Conservation (phyloP, 2,329 filamentous ascomycete genomes). For the Lanzia echinophila region DNA sequence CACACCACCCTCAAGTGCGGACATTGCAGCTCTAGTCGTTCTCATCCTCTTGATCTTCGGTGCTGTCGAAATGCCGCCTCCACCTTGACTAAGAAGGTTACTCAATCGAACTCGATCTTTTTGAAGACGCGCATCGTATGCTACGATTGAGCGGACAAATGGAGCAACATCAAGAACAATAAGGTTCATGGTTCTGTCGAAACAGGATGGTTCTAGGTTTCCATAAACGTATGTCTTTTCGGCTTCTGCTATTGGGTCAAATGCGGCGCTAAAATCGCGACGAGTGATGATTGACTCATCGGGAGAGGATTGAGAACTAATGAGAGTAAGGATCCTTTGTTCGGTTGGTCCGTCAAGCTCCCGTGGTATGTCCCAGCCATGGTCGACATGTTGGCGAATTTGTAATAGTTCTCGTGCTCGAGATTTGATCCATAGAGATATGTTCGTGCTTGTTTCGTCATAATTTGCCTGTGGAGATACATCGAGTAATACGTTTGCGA, state of each 20-base stretch:
- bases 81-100: constrained; percentile 55
- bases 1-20: constrained; percentile 68
- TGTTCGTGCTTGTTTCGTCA: constrained; percentile 15
- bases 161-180: constrained; percentile 77
- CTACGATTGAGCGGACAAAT: constrained; percentile 79
- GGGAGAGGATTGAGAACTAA: constrained; percentile 13
- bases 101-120: constrained; percentile 57
- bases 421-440: constrained; percentile 27
- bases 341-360: constrained; percentile 22
- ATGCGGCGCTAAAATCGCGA: constrained; percentile 50
- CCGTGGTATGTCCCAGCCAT: constrained; percentile 18
- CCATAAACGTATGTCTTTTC: constrained; percentile 37
- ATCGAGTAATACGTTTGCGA: constrained; percentile 47
- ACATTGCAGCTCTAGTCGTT: constrained; percentile 67
- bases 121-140: constrained; percentile 66
- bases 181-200: constrained; percentile 62
- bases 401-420: constrained; percentile 24
- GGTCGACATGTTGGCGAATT: constrained; percentile 20
- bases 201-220: constrained; percentile 61
- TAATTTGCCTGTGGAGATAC: constrained; percentile 33
- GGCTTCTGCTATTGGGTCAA: constrained; percentile 51
- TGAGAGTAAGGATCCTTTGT: constrained; percentile 19
- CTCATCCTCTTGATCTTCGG: constrained; percentile 49
- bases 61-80: constrained; percentile 36
- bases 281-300: constrained; percentile 35